These are phyloP conservation scores for Silene noctiflora DNA, from an alignment of 179 eudicot species.

Conservation along the genomic window DNA sequence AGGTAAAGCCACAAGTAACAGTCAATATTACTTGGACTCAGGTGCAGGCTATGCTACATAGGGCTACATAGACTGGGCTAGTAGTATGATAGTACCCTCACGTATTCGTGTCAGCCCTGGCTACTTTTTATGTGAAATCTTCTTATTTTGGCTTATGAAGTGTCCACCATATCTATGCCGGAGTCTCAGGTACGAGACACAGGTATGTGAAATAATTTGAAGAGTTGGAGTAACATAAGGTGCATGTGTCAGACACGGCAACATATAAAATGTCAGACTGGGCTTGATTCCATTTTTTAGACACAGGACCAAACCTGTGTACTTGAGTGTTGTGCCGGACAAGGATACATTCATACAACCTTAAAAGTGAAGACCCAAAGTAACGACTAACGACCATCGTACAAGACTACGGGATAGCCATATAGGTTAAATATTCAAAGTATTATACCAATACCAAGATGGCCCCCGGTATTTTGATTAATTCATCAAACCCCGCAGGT, in stretches of 20 bases:
- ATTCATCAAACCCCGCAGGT: no score
- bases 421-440: not conserved
- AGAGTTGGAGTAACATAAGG: no score
- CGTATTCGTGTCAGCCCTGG: no score
- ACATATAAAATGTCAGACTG: not conserved
- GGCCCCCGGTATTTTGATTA: not conserved
- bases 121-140: no score
- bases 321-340: not conserved
- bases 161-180: no score
- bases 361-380: not conserved
- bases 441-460: not conserved
- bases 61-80: no score
- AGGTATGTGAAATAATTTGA: no score
- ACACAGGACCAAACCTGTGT: not conserved
- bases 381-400: not conserved
- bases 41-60: no score
- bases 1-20: not conserved
- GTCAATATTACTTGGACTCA: no score
- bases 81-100: no score
- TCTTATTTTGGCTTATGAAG: no score
- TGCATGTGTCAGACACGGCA: not conserved
- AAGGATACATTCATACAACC: not conserved
- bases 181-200: no score
- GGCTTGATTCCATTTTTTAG: not conserved
- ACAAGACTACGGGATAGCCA: not conserved